These are phyloP conservation scores for Tricholoma bakamatsutake DNA, from an alignment of 768 basidiomycete genomes.

Conservation along the genomic window DNA sequence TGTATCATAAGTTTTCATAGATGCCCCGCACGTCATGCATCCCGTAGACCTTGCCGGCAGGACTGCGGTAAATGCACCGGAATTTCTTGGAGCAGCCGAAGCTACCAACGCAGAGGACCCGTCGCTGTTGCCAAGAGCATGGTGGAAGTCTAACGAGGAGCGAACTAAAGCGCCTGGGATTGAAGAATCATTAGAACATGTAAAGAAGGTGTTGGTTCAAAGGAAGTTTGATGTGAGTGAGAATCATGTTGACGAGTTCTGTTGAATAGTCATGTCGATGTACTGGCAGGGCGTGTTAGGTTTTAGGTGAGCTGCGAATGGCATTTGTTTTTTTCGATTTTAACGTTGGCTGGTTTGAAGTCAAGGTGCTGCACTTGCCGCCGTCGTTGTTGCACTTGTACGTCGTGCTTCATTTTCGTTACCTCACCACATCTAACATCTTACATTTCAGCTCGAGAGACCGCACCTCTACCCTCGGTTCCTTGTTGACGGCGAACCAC, in stretches of 20 bases:
- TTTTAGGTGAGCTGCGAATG: conserved; percentile 48
- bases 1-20: conserved; percentile 54
- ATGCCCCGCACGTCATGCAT: conserved; percentile 61
- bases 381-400: conserved; percentile 63
- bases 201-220: conserved; percentile 52
- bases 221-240: conserved; percentile 61
- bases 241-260: conserved; percentile 3
- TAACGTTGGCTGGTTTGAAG: conserved; percentile 25
- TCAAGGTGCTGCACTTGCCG: conserved; percentile 77
- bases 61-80: conserved; percentile 15
- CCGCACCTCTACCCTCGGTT: conserved; percentile 49
- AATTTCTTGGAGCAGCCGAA: conserved; percentile 30
- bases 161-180: conserved; percentile 50
- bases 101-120: conserved; percentile 41
- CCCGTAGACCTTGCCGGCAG: conserved; percentile 50
- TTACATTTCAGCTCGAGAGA: conserved; percentile 29
- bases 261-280: conserved; percentile 6
- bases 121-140: conserved; percentile 53
- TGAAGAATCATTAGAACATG: conserved; percentile 44
- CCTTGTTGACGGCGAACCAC: conserved; percentile 54
- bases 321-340: background rate
- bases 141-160: conserved; percentile 60
- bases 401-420: conserved; percentile 16
- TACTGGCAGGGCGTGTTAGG: conserved; percentile 64
- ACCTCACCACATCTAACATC: background rate